Evolutionary conservation across 2,329 filamentous ascomycete genomes (phyloP).

Genomic region (Aureobasidium sp.): DNA sequence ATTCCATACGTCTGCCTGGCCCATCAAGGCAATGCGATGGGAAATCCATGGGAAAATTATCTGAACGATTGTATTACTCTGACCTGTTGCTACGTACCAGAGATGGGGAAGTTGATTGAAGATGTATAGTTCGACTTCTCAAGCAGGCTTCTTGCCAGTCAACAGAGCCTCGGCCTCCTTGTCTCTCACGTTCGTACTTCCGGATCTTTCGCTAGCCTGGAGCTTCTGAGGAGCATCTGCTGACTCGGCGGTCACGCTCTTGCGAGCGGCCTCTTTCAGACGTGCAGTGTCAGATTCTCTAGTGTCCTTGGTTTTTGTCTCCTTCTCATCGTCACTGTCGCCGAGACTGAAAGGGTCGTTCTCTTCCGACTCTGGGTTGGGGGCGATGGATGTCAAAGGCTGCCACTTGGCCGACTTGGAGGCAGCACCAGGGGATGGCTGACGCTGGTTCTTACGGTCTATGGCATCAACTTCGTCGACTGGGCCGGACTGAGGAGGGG

Average conservation of each 20-base stretch:
- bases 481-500: slow-evolving; percentile 50
- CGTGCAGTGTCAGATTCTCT: slow-evolving; percentile 47
- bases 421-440: slow-evolving; percentile 13
- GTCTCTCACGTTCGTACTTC: slow-evolving; percentile 38
- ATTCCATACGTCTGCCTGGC: too few species aligned
- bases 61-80: neutral
- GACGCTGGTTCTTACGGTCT: slow-evolving; percentile 47
- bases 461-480: slow-evolving; percentile 73
- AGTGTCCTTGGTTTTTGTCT: slow-evolving; percentile 60
- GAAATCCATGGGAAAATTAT: too few species aligned
- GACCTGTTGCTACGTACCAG: neutral
- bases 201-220: slow-evolving; percentile 35
- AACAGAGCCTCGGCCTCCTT: slow-evolving; percentile 42
- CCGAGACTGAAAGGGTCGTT: slow-evolving; percentile 96
- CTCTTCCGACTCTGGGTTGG: slow-evolving; percentile 71
- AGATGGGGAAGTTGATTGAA: neutral
- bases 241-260: slow-evolving; percentile 46
- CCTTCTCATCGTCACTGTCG: slow-evolving; percentile 89
- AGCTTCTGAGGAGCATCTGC: slow-evolving; percentile 24
- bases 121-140: neutral
- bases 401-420: slow-evolving; percentile 90
- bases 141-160: slow-evolving; percentile 18
- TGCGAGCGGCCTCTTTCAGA: slow-evolving; percentile 43
- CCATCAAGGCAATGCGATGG: too few species aligned
- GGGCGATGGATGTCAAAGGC: slow-evolving; percentile 77